These are phyloP conservation scores for Actinomucor elegans DNA, from an alignment of 371 early-diverging fungal species.

Conservation along the genomic window DNA sequence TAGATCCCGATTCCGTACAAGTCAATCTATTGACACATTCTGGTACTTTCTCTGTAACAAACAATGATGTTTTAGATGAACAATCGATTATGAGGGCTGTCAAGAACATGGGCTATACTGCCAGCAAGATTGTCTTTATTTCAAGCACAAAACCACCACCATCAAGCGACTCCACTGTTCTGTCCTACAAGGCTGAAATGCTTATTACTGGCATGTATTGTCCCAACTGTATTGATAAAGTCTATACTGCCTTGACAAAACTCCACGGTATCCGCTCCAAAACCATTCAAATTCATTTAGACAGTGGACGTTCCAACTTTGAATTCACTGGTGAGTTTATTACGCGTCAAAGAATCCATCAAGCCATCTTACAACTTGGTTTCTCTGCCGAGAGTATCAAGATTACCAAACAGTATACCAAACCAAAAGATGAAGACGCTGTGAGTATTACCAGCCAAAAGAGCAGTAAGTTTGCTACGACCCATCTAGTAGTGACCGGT, in stretches of 20 bases:
- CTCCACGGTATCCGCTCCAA: conserved; percentile 35
- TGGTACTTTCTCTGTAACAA: conserved; percentile 46
- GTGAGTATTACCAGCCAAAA: conserved; percentile 9
- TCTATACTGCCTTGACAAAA: conserved; percentile 42
- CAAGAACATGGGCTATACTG: conserved; percentile 64
- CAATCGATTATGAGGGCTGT: conserved; percentile 47
- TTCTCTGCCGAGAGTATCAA: conserved; percentile 57
- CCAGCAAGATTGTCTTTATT: conserved; percentile 35
- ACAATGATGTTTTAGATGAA: conserved; percentile 24
- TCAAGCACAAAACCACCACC: not conserved
- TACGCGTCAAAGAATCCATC: conserved; percentile 36
- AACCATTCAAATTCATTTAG: conserved; percentile 43
- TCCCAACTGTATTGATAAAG: conserved; percentile 58
- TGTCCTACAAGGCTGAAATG: conserved; percentile 26
- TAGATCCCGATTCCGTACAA: conserved; percentile 65
- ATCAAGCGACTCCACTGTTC: not conserved
- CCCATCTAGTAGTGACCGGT: conserved; percentile 60
- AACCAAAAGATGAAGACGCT: not conserved
- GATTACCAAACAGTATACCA: conserved; percentile 29
- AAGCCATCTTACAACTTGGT: conserved; percentile 47
- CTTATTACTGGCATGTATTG: conserved; percentile 72
- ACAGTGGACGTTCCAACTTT: conserved; percentile 48
- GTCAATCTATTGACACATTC: conserved; percentile 71
- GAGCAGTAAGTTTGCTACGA: conserved; percentile 14
- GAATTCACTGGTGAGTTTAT: conserved; percentile 32